A percentile compares a stretch with the other conserved stretches of the same genome.
phyloP scores from a whole-genome alignment of 169 alveolate genomes.

The Plasmodium adleri region DNA sequence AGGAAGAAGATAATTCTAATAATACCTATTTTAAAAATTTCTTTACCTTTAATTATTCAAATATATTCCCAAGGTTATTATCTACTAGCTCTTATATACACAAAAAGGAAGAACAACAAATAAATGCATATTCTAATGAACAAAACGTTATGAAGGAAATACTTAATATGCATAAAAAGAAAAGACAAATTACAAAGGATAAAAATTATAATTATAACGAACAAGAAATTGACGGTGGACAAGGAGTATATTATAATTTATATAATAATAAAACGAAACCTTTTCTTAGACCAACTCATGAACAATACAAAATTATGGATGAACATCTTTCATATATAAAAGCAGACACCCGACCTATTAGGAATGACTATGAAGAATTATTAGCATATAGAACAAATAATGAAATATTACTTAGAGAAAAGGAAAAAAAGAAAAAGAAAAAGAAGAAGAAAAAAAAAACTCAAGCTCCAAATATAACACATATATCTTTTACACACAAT shows the following conservation, averaged over 20 bases:
- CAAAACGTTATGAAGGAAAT: constrained; percentile 12
- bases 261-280: too few relatives aligned
- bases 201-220: too few relatives aligned
- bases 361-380: not conserved
- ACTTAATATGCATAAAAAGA: not conserved
- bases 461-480: constrained; percentile 33
- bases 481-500: constrained; percentile 58
- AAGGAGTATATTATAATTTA: too few relatives aligned
- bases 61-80: not conserved
- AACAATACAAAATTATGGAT: not conserved
- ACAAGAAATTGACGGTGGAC: too few relatives aligned
- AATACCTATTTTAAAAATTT: constrained; percentile 28
- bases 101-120: not conserved
- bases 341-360: not conserved
- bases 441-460: constrained; percentile 12
- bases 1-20: not conserved
- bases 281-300: not conserved
- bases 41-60: constrained; percentile 38
- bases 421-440: not conserved
- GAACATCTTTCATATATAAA: not conserved
- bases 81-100: constrained; percentile 4
- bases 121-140: not conserved
- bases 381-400: too few relatives aligned
- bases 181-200: not conserved
- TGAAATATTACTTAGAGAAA: not conserved